Evolutionary conservation across 192 early-diverging fungal genomes (phyloP).

Genomic region (Coemansia javaensis): DNA sequence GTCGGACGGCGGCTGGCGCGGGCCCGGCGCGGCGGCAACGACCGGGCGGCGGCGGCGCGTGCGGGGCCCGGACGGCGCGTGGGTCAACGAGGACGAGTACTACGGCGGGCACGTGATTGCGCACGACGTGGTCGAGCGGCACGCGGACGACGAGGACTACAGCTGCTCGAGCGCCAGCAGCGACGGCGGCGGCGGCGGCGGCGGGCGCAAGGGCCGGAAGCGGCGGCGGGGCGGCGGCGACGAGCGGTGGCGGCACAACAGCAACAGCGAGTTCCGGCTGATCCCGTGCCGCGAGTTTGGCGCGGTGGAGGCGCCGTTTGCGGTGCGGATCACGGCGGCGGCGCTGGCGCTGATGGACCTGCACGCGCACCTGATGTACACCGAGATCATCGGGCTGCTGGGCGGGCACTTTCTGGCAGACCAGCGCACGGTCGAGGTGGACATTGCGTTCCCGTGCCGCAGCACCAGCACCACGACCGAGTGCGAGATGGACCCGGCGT

Average conservation of each 20-base stretch:
- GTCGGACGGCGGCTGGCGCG: neutral
- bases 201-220: too few species aligned
- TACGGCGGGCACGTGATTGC: constrained; percentile 32
- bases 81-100: constrained; percentile 17
- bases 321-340: constrained; percentile 17
- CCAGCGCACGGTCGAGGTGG: constrained; percentile 52
- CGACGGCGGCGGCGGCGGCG: constrained; percentile 1
- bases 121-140: constrained; percentile 25
- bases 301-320: constrained; percentile 10
- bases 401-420: constrained; percentile 68
- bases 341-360: constrained; percentile 85
- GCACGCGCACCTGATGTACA: constrained; percentile 84
- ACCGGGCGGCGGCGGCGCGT: constrained; percentile 8
- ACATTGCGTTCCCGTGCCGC: constrained; percentile 73
- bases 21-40: neutral
- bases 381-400: constrained; percentile 90
- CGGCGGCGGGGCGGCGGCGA: neutral
- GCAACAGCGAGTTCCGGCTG: constrained; percentile 38
- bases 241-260: neutral
- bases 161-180: constrained; percentile 11
- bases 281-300: constrained; percentile 22
- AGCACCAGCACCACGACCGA: constrained; percentile 78
- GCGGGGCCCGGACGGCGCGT: constrained; percentile 8
- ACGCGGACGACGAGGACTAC: constrained; percentile 33
- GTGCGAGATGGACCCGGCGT: constrained; percentile 92